Conservation (phyloP, 2,329 filamentous ascomycete species). For the Pseudogymnoascus pannorum region DNA sequence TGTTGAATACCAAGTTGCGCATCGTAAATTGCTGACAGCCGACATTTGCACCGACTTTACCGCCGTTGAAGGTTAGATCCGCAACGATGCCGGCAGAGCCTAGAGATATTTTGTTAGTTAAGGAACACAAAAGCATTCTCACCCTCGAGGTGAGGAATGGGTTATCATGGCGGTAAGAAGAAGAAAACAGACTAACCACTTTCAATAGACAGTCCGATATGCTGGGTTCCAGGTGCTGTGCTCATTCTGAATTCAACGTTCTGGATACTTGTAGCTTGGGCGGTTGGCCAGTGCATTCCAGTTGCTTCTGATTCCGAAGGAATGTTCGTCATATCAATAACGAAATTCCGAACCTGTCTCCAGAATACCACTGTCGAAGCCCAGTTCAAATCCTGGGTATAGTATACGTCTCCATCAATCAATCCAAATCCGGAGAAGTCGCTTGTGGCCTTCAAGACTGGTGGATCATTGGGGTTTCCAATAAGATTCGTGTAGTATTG, state of each 20-base stretch:
- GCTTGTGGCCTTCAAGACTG: conserved; percentile 35
- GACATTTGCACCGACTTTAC: conserved; percentile 50
- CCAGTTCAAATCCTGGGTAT: conserved; percentile 60
- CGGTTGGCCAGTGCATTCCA: conserved; percentile 46
- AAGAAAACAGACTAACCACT: conserved; percentile 28
- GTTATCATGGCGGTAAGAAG: conserved; percentile 48
- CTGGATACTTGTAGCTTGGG: conserved; percentile 51
- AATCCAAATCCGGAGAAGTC: conserved; percentile 74
- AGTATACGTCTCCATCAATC: conserved; percentile 77
- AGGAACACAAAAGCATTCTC: neutral
- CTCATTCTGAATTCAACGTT: conserved; percentile 54
- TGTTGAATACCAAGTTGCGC: conserved; percentile 42
- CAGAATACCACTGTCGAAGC: conserved; percentile 65
- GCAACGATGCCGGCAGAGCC: conserved; percentile 52
- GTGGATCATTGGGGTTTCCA: conserved; percentile 21
- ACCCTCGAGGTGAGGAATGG: conserved; percentile 32
- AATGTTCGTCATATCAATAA: conserved; percentile 44
- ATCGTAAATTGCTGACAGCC: conserved; percentile 62
- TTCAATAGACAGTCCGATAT: conserved; percentile 44
- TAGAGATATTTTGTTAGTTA: neutral
- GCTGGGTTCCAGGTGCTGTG: conserved; percentile 36
- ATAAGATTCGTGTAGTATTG: conserved; percentile 24
- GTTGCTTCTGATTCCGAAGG: conserved; percentile 24
- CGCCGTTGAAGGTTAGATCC: conserved; percentile 54
- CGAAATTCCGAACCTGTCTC: conserved; percentile 55